Conservation (phyloP, 208 protist species). For the Leishmania gerbilli region DNA sequence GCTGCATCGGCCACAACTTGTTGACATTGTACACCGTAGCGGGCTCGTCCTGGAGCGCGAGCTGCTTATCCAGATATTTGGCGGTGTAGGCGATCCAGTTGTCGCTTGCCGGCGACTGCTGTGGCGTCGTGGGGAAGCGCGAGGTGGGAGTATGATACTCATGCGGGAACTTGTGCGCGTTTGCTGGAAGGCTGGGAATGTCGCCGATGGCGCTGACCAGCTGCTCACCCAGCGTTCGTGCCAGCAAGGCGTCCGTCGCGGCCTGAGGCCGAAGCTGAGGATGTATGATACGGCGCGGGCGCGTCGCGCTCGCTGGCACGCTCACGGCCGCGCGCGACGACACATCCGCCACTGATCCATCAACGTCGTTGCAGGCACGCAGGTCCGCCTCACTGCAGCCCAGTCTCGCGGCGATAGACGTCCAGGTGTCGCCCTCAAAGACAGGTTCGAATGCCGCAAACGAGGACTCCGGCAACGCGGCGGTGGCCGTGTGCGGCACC, state of each 20-base stretch:
- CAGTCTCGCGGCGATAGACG: slow-evolving; percentile 54
- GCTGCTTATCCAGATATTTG: slow-evolving; percentile 83
- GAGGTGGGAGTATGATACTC: slow-evolving; percentile 86
- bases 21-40: slow-evolving; percentile 82
- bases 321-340: slow-evolving; percentile 22
- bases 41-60: slow-evolving; percentile 59
- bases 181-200: slow-evolving; percentile 61
- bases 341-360: slow-evolving; percentile 11
- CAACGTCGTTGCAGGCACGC: slow-evolving; percentile 41
- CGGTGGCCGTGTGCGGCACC: slow-evolving; percentile 61
- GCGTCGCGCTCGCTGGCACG: slow-evolving; percentile 49
- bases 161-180: slow-evolving; percentile 79
- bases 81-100: slow-evolving; percentile 89
- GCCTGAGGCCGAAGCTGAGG: slow-evolving; percentile 73
- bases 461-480: slow-evolving; percentile 29
- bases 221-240: slow-evolving; percentile 68
- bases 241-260: slow-evolving; percentile 63
- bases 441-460: slow-evolving; percentile 68
- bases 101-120: slow-evolving; percentile 33
- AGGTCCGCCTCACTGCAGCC: slow-evolving; percentile 55
- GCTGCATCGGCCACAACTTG: slow-evolving; percentile 87
- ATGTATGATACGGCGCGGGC: slow-evolving; percentile 60
- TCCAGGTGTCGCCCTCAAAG: slow-evolving; percentile 60
- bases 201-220: slow-evolving; percentile 24
- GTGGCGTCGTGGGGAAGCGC: slow-evolving; percentile 74